Evolutionary conservation across 2,329 filamentous ascomycete genomes (phyloP).

Genomic region (Leptographium procerum): DNA sequence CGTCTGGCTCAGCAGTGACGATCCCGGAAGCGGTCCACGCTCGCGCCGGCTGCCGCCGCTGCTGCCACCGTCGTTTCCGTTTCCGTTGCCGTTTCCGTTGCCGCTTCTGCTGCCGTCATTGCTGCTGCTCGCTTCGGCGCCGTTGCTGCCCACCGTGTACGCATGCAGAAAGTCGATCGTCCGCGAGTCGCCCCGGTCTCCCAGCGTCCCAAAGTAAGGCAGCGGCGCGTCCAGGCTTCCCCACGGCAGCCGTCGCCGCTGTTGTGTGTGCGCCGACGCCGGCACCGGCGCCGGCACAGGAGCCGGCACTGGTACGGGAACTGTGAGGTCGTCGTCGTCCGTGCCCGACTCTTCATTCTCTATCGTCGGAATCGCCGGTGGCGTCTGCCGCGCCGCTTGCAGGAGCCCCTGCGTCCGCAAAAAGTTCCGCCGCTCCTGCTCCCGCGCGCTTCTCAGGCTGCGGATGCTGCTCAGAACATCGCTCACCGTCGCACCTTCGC

Average conservation of each 20-base stretch:
- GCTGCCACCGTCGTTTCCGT: not conserved
- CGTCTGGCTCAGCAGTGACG: conserved; percentile 23
- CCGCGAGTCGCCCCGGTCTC: not conserved
- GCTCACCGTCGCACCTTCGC: conserved; percentile 23
- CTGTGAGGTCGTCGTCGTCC: not conserved
- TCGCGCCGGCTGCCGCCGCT: not conserved
- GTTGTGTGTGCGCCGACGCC: not conserved
- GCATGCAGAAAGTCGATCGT: conserved; percentile 4
- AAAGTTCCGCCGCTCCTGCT: conserved; percentile 9
- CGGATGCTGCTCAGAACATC: conserved; percentile 27
- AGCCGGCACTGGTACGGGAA: not conserved
- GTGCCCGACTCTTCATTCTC: conserved; percentile 3
- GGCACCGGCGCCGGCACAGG: not conserved
- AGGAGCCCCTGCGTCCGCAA: not conserved
- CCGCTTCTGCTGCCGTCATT: not conserved
- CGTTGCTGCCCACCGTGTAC: not conserved
- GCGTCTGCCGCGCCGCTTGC: not conserved
- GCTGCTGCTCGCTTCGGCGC: not conserved
- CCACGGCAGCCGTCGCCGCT: not conserved
- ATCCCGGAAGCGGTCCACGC: conserved; percentile 5
- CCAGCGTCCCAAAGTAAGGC: not conserved
- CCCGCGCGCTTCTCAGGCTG: conserved; percentile 21
- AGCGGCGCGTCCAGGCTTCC: not conserved
- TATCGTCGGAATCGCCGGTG: not conserved
- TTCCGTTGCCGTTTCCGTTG: not conserved